Base-by-base conservation (phyloP, 2,329 filamentous ascomycete genomes). In the Truncatella angustata region DNA sequence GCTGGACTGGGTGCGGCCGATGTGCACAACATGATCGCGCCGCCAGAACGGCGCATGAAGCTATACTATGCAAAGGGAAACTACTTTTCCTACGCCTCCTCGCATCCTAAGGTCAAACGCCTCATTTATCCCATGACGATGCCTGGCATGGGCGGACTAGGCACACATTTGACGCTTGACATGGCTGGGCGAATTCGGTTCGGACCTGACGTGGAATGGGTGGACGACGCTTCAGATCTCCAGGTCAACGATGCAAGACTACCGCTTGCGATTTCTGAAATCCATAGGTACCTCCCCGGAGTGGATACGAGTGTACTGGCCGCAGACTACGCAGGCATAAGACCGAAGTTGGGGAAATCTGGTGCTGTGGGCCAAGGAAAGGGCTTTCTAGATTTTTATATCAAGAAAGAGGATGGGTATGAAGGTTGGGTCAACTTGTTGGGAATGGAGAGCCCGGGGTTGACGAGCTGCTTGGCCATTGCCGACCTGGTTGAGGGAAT, bases 191-290 rank as follows among this genome's bases (percentile, higher is more conserved):
- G 90, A 1, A 80, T 97, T 39, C 87, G 91, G 34, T 99, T 99
- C 69, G 94, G 94, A 0, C 94, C 94, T 0, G 94, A 99, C 65
- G 88, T 97, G 12, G 91, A 97, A 68, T 97, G 94, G 94, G 87
- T 96, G 0, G 81, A 87, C 45, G 73, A 77, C 1, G 84, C 91
- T 0, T 70, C 73, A 7, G 84, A 96, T 62, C 76, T 96, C n/a
- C 74, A 76, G 2, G 86, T 88, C 14, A 90, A 83, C 58, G 72
- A 76, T 1, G 74, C 74, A 20, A 78, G 88, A 11, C 73, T 96
- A 51, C 67, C 73, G 2, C 76, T 81, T 35, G 92, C 92, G 0
- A 69, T 96, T 0, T 74, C 74, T 10, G 90, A 90, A 63, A 97
- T 99, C 53, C 75, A 79, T 59, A 77, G 78, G 6, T 99, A 96